Conservation (phyloP, 345 rosid genomes). For the Heritiera littoralis region DNA sequence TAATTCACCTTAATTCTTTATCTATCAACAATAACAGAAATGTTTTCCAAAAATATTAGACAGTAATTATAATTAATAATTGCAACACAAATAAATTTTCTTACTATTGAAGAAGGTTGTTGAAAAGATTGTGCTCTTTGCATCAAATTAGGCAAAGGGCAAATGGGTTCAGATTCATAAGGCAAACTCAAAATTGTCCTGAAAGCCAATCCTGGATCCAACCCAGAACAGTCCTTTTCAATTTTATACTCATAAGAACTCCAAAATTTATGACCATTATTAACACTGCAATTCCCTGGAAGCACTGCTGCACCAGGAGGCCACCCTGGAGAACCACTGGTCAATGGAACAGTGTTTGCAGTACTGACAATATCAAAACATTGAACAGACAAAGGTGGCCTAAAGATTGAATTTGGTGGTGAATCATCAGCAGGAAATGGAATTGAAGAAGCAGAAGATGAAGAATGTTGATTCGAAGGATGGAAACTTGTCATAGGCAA, state of each 20-base stretch:
- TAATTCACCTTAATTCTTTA: background rate
- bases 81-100: background rate
- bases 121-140: slow-evolving; percentile 37
- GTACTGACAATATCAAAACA: slow-evolving; percentile 20
- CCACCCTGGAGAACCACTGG: background rate
- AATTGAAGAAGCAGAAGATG: slow-evolving; percentile 26
- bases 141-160: slow-evolving; percentile 38
- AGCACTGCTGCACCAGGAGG: slow-evolving; percentile 7
- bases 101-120: slow-evolving; percentile 41
- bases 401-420: slow-evolving; percentile 30
- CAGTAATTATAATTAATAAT: background rate
- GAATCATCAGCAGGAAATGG: slow-evolving; percentile 27
- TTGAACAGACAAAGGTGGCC: slow-evolving; percentile 27
- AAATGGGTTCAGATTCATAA: slow-evolving; percentile 35
- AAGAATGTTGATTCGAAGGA: slow-evolving; percentile 25
- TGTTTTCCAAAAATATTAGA: too few relatives aligned
- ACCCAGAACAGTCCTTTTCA: slow-evolving; percentile 37
- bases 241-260: slow-evolving; percentile 25
- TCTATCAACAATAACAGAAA: background rate
- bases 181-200: slow-evolving; percentile 26
- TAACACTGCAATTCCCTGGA: slow-evolving; percentile 24
- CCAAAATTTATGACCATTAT: slow-evolving; percentile 31
- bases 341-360: slow-evolving; percentile 31
- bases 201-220: slow-evolving; percentile 36
- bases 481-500: slow-evolving; percentile 28